Evolutionary conservation across 768 basidiomycete species (phyloP).

Genomic region (Multifurca ochricompacta): DNA sequence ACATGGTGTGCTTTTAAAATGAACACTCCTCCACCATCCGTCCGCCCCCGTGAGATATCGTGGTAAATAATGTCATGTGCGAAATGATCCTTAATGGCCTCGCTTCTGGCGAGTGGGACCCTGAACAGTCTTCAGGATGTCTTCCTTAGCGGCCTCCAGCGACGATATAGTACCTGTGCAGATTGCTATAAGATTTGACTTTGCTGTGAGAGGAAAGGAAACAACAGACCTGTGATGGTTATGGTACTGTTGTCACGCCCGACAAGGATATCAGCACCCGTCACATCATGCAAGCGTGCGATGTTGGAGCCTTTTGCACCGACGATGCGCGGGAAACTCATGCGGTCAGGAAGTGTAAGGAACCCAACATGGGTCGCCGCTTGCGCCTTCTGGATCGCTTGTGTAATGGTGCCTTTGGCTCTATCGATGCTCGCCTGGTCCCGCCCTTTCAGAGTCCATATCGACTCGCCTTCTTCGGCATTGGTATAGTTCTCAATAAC

Average conservation of each 20-base stretch:
- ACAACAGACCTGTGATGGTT: constrained; percentile 62
- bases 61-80: not conserved
- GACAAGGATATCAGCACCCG: constrained; percentile 87
- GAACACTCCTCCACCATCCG: not conserved
- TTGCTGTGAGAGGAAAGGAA: not conserved
- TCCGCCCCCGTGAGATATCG: constrained; percentile 4
- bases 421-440: constrained; percentile 72
- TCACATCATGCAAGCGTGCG: constrained; percentile 77
- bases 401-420: constrained; percentile 56
- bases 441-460: constrained; percentile 78
- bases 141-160: constrained; percentile 66
- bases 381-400: constrained; percentile 66
- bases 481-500: constrained; percentile 71
- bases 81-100: not conserved
- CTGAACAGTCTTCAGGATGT: constrained; percentile 52
- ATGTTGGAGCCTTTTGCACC: constrained; percentile 90
- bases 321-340: constrained; percentile 87
- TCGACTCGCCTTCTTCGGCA: constrained; percentile 73
- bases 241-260: constrained; percentile 84
- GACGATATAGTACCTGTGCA: constrained; percentile 56
- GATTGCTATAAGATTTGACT: constrained; percentile 1
- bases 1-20: constrained; percentile 4
- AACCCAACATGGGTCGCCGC: constrained; percentile 75
- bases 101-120: constrained; percentile 20
- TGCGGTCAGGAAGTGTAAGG: constrained; percentile 74